These are phyloP conservation scores for Mycosarcoma mackinlayi DNA, from an alignment of 1,284 basidiomycete species.

Conservation along the genomic window DNA sequence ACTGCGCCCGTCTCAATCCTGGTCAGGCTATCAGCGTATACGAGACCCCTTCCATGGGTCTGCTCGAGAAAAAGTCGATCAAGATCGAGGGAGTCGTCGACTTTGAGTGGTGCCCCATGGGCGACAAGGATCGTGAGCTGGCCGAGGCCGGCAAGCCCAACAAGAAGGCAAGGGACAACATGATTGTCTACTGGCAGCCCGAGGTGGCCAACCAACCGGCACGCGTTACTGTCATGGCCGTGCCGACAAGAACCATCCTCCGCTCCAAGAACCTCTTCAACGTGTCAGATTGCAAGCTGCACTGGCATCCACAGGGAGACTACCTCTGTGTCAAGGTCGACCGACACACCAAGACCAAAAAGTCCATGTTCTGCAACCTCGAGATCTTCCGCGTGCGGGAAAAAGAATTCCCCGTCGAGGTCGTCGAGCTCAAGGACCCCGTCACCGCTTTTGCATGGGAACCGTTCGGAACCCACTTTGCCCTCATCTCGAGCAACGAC, in stretches of 20 bases:
- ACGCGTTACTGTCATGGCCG: conserved; percentile 88
- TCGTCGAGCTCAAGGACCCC: conserved; percentile 95
- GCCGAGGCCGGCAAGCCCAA: conserved; percentile 67
- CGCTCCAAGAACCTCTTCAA: conserved; percentile 98
- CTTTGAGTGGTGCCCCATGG: conserved; percentile 98
- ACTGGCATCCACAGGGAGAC: conserved; percentile 99
- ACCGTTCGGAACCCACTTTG: conserved; percentile 93
- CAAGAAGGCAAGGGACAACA: conserved; percentile 80
- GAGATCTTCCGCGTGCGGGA: conserved; percentile 98
- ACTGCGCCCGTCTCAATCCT: conserved; percentile 86
- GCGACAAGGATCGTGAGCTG: conserved; percentile 80
- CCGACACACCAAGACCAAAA: conserved; percentile 98
- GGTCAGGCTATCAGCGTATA: conserved; percentile 96
- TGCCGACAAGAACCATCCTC: conserved; percentile 85
- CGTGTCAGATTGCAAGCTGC: conserved; percentile 96
- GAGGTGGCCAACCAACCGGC: conserved; percentile 96
- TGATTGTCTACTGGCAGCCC: conserved; percentile 97
- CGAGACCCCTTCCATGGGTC: conserved; percentile 91
- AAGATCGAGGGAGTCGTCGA: conserved; percentile 98
- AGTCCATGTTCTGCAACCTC: conserved; percentile 97
- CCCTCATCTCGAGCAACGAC: conserved; percentile 92
- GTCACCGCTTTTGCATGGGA: conserved; percentile 99
- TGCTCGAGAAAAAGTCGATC: conserved; percentile 96
- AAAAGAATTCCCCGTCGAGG: conserved; percentile 97
- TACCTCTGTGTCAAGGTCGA: conserved; percentile 99